These are phyloP conservation scores for Fusarium pseudonygamai DNA, from an alignment of 2,329 filamentous ascomycete species.

Conservation along the genomic window DNA sequence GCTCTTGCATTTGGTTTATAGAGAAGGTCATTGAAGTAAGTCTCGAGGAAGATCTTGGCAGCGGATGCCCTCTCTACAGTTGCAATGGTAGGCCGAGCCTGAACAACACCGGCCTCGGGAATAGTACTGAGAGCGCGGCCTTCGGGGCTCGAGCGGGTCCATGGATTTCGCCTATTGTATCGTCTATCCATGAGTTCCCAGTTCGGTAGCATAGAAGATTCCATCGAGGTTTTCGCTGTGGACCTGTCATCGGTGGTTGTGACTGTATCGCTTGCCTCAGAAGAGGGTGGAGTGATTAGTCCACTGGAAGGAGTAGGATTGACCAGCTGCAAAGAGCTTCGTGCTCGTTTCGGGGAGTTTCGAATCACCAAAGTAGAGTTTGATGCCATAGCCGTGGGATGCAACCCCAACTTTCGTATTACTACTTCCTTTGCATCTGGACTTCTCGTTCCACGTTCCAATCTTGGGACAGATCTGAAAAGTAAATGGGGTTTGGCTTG, in stretches of 20 bases:
- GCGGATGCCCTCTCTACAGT: constrained; percentile 84
- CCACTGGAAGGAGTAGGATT: constrained; percentile 22
- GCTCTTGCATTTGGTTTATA: constrained; percentile 52
- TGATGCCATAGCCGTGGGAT: constrained; percentile 38
- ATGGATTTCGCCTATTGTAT: constrained; percentile 46
- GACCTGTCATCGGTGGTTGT: constrained; percentile 40
- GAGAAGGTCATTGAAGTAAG: constrained; percentile 79
- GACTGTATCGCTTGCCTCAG: constrained; percentile 39
- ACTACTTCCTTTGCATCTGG: constrained; percentile 38
- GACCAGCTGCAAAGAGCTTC: constrained; percentile 43
- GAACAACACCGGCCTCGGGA: constrained; percentile 43
- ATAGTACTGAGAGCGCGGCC: constrained; percentile 49
- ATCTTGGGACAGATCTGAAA: background rate
- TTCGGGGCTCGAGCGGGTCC: constrained; percentile 51
- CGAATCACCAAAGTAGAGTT: constrained; percentile 45
- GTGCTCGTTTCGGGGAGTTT: constrained; percentile 24
- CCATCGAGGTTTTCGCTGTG: constrained; percentile 49
- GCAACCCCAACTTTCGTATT: constrained; percentile 41
- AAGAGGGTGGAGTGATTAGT: constrained; percentile 42
- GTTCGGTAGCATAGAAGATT: constrained; percentile 43
- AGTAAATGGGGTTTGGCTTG: constrained; percentile 5
- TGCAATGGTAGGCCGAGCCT: constrained; percentile 47
- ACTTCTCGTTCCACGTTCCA: constrained; percentile 24
- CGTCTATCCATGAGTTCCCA: constrained; percentile 39
- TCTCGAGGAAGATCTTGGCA: constrained; percentile 88